A percentile compares a stretch with the other conserved stretches of the same genome.
Conservation (phyloP, 2,329 filamentous ascomycete species). For the Claviceps cyperi region DNA sequence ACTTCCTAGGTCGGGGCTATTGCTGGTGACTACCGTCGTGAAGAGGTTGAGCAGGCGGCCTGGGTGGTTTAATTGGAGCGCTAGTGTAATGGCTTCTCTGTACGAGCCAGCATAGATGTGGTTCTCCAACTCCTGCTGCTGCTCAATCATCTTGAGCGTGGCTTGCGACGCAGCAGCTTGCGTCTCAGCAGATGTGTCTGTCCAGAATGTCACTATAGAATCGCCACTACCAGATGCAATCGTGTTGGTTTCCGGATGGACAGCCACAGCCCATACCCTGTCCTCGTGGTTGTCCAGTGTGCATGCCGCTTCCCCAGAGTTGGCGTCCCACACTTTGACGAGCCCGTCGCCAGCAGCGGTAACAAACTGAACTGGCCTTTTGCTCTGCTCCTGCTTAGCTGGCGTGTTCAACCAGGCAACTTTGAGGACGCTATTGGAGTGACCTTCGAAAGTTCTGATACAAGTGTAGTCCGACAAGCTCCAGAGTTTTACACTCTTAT, state of each 20-base stretch:
- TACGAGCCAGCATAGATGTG: conserved; percentile 80
- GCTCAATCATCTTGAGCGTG: conserved; percentile 69
- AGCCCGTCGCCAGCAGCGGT: conserved; percentile 88
- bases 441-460: conserved; percentile 85
- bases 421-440: conserved; percentile 90
- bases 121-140: conserved; percentile 89
- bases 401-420: conserved; percentile 66
- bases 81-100: conserved; percentile 81
- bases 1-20: conserved; percentile 45
- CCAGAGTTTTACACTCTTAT: conserved; percentile 95
- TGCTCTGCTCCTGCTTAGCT: conserved; percentile 33
- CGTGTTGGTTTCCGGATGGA: conserved; percentile 52
- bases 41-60: conserved; percentile 75
- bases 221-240: conserved; percentile 87
- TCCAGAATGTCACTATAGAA: conserved; percentile 89
- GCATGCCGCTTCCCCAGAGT: conserved; percentile 68
- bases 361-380: conserved; percentile 55
- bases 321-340: conserved; percentile 91
- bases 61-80: conserved; percentile 87
- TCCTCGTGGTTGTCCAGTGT: conserved; percentile 97
- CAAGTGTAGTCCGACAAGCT: conserved; percentile 85
- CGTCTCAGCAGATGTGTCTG: conserved; percentile 73
- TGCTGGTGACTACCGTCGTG: conserved; percentile 57
- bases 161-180: conserved; percentile 59
- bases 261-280: conserved; percentile 78